These are phyloP conservation scores for Porcisia deanei DNA, from an alignment of 208 protist genomes.

Conservation along the genomic window DNA sequence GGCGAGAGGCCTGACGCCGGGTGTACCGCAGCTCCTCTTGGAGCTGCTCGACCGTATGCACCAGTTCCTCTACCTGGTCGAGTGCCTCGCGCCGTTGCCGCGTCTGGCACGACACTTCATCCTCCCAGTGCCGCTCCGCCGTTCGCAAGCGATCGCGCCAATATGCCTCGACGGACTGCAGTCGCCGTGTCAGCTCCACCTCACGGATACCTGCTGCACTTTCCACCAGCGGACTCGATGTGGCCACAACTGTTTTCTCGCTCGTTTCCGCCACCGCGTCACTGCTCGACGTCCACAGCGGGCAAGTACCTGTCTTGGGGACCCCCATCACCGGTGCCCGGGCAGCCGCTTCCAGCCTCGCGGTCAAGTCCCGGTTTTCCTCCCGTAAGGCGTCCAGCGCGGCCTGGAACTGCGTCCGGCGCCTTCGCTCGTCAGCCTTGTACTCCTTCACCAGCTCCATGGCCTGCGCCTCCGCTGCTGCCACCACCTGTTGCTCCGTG, in stretches of 20 bases:
- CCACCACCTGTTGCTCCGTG: constrained; percentile 27
- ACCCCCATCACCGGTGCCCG: constrained; percentile 25
- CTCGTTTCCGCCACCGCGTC: background rate
- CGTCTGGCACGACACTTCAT: constrained; percentile 32
- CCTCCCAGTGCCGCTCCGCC: constrained; percentile 45
- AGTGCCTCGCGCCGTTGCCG: constrained; percentile 37
- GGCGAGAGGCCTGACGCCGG: constrained; percentile 32
- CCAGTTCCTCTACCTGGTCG: constrained; percentile 46
- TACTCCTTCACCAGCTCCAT: constrained; percentile 26
- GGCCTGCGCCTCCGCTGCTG: constrained; percentile 25
- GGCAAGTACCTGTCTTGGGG: background rate
- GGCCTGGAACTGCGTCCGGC: constrained; percentile 49
- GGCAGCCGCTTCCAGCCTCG: constrained; percentile 27
- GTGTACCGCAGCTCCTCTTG: constrained; percentile 43
- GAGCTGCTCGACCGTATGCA: constrained; percentile 40
- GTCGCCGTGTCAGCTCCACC: constrained; percentile 40
- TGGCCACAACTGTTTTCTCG: background rate
- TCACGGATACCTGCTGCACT: constrained; percentile 12
- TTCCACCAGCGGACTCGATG: background rate
- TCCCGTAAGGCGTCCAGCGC: constrained; percentile 42
- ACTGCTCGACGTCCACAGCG: background rate
- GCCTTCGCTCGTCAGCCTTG: constrained; percentile 42
- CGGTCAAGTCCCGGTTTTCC: constrained; percentile 51
- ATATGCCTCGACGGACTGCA: constrained; percentile 52
- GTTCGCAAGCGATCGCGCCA: constrained; percentile 51